phyloP scores from a whole-genome alignment of 2,329 filamentous ascomycete species.

The Corynespora cassiicola region DNA sequence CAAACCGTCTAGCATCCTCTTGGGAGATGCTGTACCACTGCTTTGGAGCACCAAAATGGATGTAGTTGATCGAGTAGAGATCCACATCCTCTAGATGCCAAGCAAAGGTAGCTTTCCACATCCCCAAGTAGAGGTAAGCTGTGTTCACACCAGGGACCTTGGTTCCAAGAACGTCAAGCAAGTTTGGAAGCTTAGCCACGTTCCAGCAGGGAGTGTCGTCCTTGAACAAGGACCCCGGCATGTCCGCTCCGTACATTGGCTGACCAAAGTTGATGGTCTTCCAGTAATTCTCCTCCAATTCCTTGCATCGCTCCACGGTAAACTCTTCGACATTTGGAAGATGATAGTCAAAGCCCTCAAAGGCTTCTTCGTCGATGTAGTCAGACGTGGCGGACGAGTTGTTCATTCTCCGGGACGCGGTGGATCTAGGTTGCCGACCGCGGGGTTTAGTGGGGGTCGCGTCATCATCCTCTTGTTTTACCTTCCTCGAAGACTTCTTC shows the following conservation, averaged over 20 bases:
- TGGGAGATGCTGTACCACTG: constrained; percentile 99
- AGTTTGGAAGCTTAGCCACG: constrained; percentile 89
- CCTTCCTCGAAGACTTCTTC: constrained; percentile 24
- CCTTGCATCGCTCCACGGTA: constrained; percentile 88
- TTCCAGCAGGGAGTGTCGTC: constrained; percentile 89
- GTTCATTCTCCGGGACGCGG: constrained; percentile 86
- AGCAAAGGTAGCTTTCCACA: constrained; percentile 99
- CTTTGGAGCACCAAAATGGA: constrained; percentile 97
- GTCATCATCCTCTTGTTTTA: constrained; percentile 48
- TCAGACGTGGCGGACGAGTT: constrained; percentile 80
- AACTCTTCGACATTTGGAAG: constrained; percentile 85
- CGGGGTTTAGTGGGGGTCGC: constrained; percentile 61
- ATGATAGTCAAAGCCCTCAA: constrained; percentile 88
- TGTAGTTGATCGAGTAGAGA: constrained; percentile 99
- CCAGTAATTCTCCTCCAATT: constrained; percentile 95
- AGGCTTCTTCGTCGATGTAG: constrained; percentile 86
- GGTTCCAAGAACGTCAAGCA: constrained; percentile 91
- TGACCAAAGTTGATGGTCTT: constrained; percentile 95
- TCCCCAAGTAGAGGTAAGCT: constrained; percentile 94
- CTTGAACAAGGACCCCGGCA: constrained; percentile 93
- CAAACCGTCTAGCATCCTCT: constrained; percentile 89
- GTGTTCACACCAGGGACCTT: constrained; percentile 98
- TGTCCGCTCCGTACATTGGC: constrained; percentile 94
- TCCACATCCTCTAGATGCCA: constrained; percentile 99
- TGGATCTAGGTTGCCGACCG: constrained; percentile 68